phyloP scores from a whole-genome alignment of 495 filamentous ascomycete genomes.

The Penicillium psychrofluorescens region DNA sequence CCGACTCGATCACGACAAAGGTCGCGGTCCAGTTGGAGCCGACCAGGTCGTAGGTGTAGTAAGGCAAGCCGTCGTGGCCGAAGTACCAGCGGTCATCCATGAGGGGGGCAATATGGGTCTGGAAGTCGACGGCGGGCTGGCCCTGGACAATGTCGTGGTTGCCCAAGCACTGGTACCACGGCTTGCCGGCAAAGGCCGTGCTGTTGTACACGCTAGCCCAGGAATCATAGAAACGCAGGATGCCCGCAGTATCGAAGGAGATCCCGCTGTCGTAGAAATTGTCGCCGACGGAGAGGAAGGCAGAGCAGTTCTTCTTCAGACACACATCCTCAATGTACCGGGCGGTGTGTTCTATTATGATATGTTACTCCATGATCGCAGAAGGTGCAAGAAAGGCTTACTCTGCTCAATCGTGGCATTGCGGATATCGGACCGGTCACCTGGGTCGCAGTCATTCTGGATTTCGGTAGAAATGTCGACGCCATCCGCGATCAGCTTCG shows the following conservation, averaged over 20 bases:
- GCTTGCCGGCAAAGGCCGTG: constrained; percentile 6
- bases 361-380: too few species aligned
- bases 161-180: constrained; percentile 14
- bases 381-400: neutral
- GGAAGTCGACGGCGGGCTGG: constrained; percentile 13
- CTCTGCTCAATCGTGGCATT: constrained; percentile 13
- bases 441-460: constrained; percentile 15
- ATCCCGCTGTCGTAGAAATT: constrained; percentile 18
- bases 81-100: constrained; percentile 15
- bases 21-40: constrained; percentile 14
- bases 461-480: constrained; percentile 6
- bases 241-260: constrained; percentile 10
- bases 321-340: constrained; percentile 12
- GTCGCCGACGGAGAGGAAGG: constrained; percentile 13
- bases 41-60: constrained; percentile 15
- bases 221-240: constrained; percentile 13
- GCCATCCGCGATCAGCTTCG: constrained; percentile 5
- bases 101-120: constrained; percentile 10
- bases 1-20: constrained; percentile 13
- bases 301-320: constrained; percentile 10
- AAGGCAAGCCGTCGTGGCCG: constrained; percentile 9
- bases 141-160: constrained; percentile 15
- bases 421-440: constrained; percentile 6
- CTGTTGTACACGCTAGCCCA: constrained; percentile 15
- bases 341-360: constrained; percentile 6